These are phyloP conservation scores for Lyophyllum atratum DNA, from an alignment of 768 basidiomycete genomes.

Conservation along the genomic window DNA sequence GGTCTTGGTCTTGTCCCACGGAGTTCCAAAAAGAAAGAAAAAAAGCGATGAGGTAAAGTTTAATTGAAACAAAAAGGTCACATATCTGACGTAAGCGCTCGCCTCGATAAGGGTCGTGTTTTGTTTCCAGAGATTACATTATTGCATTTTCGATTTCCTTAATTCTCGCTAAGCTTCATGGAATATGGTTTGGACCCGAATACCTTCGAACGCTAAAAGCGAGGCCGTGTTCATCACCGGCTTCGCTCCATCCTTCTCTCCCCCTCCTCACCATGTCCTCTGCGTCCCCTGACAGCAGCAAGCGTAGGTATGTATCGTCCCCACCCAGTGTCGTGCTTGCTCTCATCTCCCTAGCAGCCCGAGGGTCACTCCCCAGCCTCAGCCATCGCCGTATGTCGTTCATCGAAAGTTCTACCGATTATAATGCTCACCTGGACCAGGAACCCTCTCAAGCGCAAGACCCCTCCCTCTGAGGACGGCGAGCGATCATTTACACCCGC, in stretches of 20 bases:
- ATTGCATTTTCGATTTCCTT: neutral
- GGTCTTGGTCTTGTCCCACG: neutral
- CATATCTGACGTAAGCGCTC: neutral
- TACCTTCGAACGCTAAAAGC: neutral
- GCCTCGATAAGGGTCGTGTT: neutral
- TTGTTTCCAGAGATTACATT: neutral
- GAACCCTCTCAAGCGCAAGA: constrained; percentile 27
- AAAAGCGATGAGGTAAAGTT: neutral
- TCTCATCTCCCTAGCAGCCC: neutral
- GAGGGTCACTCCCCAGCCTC: neutral
- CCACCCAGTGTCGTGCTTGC: neutral
- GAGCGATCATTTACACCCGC: constrained; percentile 13
- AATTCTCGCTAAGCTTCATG: neutral
- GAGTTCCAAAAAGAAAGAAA: neutral
- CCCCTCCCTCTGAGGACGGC: constrained; percentile 16
- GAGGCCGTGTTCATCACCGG: neutral
- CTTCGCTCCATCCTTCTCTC: neutral
- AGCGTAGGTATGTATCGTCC: neutral
- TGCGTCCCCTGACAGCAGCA: neutral
- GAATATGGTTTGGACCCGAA: neutral
- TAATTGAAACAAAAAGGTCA: neutral
- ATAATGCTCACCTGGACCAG: neutral
- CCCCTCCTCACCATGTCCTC: neutral
- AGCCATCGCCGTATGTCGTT: neutral
- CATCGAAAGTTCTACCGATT: neutral